These are phyloP conservation scores for Pisolithus marmoratus DNA, from an alignment of 768 basidiomycete species.

Conservation along the genomic window DNA sequence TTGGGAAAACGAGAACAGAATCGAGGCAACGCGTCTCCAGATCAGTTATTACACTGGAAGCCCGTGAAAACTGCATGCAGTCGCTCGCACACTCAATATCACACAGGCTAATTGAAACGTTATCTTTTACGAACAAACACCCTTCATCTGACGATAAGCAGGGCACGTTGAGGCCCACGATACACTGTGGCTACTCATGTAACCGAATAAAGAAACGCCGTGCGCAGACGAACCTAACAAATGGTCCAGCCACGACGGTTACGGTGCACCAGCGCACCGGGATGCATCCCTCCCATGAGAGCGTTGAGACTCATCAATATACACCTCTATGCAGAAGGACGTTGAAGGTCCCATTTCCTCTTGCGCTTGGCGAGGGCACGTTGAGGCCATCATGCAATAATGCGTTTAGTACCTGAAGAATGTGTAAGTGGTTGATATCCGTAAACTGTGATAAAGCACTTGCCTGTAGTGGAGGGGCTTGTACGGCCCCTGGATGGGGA, in stretches of 20 bases:
- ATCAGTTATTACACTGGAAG: too few relatives aligned
- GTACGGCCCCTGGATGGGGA: slow-evolving; percentile 78
- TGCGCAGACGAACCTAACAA: background rate
- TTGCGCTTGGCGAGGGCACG: slow-evolving; percentile 60
- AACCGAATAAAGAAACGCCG: background rate
- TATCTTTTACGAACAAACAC: too few relatives aligned
- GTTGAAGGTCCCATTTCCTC: slow-evolving; percentile 63
- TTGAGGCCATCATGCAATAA: slow-evolving; percentile 59
- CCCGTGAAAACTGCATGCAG: too few relatives aligned
- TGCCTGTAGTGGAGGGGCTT: slow-evolving; percentile 69
- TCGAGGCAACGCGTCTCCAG: too few relatives aligned
- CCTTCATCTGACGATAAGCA: too few relatives aligned
- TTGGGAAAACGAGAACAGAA: too few relatives aligned
- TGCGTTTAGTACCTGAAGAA: slow-evolving; percentile 24
- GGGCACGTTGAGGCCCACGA: too few relatives aligned
- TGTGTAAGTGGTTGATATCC: background rate
- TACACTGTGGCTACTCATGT: background rate
- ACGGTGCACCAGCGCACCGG: background rate
- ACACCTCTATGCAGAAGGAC: slow-evolving; percentile 45
- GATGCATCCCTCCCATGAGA: slow-evolving; percentile 17
- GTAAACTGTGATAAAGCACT: background rate
- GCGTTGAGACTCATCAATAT: slow-evolving; percentile 46
- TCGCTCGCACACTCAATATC: too few relatives aligned
- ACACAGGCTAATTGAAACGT: too few relatives aligned
- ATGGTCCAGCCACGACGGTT: background rate